Evolutionary conservation across 1,284 basidiomycete species (phyloP), one percentile per base, ranked within the genome.

Genomic region (Pascua sp.): DNA sequence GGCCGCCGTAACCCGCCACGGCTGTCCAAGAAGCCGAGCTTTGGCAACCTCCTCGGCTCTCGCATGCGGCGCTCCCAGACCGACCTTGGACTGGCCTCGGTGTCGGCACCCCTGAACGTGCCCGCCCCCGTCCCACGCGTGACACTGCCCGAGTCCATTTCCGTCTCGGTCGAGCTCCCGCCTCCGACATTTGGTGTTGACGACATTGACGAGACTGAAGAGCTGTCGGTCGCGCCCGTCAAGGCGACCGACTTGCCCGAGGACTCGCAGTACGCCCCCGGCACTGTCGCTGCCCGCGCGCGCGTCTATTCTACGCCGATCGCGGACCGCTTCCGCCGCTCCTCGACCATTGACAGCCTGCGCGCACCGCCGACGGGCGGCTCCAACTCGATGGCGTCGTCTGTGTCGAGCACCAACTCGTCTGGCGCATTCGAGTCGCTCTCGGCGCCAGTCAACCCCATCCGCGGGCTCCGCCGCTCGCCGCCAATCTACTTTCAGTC

Each of bases 291-390:
- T 13, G 68, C 66, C 8, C 65, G 70, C 9, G 47, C 66, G 9
- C 64, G 59, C 17, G 48, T 62, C 9, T 70, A 67, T 54, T 60
- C 65, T 11, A 61, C 65, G 17, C 77, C 77, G 10, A 78, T 78
- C 41, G 74, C 74, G 7, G 77, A 78, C 56, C 63, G 64, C 13
- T 78, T 76, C 59, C 59, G 65, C 5, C 66, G 67, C 18, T 56
- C 59, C 10, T 51, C 60, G 11, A 63, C 68, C 5, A 56, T 67
- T 2, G 15, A 47, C 2, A 51, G 64, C 7, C 57, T 69, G 1
- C 58, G 65, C 9, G 51, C n/a, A 1, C 59, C 63, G 45, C 38
- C 53, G 2, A 54, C 51, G 13, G 42, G 18, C 10, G n/a, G 42
- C 42, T 56, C 60, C 8, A 42, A 48, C 38, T 45, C 54, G 15